Conservation (phyloP, 352 stramenopile genomes). For the Globisporangium apiculatum region DNA sequence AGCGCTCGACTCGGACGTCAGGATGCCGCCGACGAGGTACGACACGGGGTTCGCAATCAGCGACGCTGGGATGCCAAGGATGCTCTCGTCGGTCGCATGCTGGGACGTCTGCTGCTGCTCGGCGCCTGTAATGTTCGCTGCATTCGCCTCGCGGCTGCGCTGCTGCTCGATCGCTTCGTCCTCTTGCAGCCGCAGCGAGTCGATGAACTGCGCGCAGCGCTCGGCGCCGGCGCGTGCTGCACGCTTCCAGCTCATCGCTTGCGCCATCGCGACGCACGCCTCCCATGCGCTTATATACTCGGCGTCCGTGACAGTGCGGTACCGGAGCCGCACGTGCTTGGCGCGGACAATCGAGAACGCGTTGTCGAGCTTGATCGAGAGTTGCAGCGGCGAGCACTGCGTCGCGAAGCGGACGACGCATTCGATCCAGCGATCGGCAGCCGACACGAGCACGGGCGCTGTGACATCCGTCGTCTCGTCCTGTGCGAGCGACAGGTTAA, state of each 20-base stretch:
- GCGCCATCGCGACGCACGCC: conserved; percentile 54
- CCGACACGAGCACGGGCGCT: conserved; percentile 29
- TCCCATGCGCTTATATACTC: conserved; percentile 48
- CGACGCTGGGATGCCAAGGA: conserved; percentile 42
- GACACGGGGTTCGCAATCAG: conserved; percentile 59
- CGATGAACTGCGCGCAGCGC: conserved; percentile 36
- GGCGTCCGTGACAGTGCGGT: conserved; percentile 9
- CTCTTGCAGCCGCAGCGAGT: conserved; percentile 33
- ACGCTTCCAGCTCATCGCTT: conserved; percentile 69
- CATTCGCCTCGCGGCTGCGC: conserved; percentile 19
- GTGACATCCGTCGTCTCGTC: conserved; percentile 23
- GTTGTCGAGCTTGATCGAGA: conserved; percentile 56
- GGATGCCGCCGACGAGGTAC: conserved; percentile 50
- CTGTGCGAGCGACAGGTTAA: conserved; percentile 23
- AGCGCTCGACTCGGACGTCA: conserved; percentile 23
- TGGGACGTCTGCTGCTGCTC: neutral
- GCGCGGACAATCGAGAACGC: conserved; percentile 54
- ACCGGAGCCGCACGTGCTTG: conserved; percentile 48
- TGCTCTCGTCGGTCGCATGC: conserved; percentile 22
- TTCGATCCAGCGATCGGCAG: conserved; percentile 47
- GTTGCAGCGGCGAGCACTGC: neutral
- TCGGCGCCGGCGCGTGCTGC: conserved; percentile 26
- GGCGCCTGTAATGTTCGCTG: conserved; percentile 9
- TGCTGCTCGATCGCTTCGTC: conserved; percentile 37
- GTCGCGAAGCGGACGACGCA: conserved; percentile 24